These are phyloP conservation scores for Phytophthora pinifolia DNA, from an alignment of 352 stramenopile genomes.

Conservation along the genomic window DNA sequence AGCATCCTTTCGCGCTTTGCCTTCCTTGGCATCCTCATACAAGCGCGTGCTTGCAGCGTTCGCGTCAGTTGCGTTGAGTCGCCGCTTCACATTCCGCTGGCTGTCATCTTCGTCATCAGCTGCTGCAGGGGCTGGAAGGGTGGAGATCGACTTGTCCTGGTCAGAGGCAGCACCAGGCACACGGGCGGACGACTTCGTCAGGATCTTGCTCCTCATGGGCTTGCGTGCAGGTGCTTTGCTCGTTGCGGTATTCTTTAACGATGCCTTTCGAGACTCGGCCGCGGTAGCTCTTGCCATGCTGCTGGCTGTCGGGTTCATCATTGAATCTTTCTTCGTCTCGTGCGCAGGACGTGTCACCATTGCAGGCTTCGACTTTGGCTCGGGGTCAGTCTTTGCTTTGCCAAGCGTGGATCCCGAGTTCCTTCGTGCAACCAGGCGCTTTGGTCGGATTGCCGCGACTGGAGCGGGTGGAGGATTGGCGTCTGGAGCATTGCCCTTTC, in stretches of 20 bases:
- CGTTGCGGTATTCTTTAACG: constrained; percentile 18
- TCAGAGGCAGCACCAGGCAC: neutral
- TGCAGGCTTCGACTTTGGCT: constrained; percentile 7
- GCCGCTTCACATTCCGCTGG: constrained; percentile 46
- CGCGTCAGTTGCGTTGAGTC: constrained; percentile 49
- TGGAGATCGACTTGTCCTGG: constrained; percentile 1
- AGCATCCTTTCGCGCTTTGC: constrained; percentile 56
- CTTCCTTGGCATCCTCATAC: constrained; percentile 62
- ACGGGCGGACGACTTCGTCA: constrained; percentile 1
- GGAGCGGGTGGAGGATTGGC: constrained; percentile 15
- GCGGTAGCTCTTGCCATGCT: constrained; percentile 24
- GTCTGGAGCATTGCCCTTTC: constrained; percentile 17
- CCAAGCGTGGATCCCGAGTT: constrained; percentile 8
- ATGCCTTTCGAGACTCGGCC: constrained; percentile 25
- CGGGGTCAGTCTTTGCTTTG: constrained; percentile 7
- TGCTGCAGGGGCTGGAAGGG: constrained; percentile 2
- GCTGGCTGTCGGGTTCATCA: constrained; percentile 35
- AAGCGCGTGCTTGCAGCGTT: constrained; percentile 60
- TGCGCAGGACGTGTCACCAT: constrained; percentile 10
- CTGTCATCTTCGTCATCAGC: constrained; percentile 7
- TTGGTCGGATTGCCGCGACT: constrained; percentile 10
- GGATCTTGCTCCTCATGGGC: constrained; percentile 1
- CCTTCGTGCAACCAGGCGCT: constrained; percentile 14
- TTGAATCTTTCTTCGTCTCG: constrained; percentile 24
- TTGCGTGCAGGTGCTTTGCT: constrained; percentile 20